These are phyloP conservation scores for Pleurotus salmoneostramineus DNA, from an alignment of 768 basidiomycete genomes.

Conservation along the genomic window DNA sequence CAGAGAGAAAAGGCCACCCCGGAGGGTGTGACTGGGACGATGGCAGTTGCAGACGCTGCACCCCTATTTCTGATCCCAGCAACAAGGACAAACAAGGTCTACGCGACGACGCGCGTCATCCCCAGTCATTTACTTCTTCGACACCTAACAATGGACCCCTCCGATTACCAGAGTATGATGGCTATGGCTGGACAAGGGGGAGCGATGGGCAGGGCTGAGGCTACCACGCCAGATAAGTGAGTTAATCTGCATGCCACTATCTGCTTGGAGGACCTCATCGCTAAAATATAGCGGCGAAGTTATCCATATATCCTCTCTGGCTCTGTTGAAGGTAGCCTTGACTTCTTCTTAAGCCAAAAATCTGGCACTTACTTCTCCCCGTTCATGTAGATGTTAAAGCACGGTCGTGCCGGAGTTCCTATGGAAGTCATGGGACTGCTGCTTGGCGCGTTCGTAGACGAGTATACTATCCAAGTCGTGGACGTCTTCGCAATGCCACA, in stretches of 20 bases:
- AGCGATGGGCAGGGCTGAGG: constrained; percentile 38
- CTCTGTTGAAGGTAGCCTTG: constrained; percentile 77
- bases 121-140: constrained; percentile 12
- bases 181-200: constrained; percentile 41
- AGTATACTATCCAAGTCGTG: constrained; percentile 90
- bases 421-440: constrained; percentile 99
- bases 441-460: constrained; percentile 98
- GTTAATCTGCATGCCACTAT: constrained; percentile 13
- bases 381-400: constrained; percentile 86
- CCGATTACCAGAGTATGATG: constrained; percentile 47
- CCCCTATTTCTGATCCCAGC: neutral
- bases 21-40: constrained; percentile 11
- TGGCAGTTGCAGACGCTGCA: neutral
- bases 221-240: constrained; percentile 73
- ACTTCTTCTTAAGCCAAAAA: neutral
- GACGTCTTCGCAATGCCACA: constrained; percentile 99
- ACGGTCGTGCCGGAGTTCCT: constrained; percentile 96
- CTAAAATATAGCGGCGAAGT: constrained; percentile 70
- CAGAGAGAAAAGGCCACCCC: constrained; percentile 6
- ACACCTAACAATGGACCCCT: constrained; percentile 35
- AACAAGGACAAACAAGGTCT: constrained; percentile 9
- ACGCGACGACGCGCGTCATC: constrained; percentile 46
- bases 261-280: neutral
- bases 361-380: constrained; percentile 6
- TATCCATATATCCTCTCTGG: constrained; percentile 95